Percentiles rank a stretch among this genome's conserved stretches.
Conservation (phyloP, 768 basidiomycete species). For the Russula emetica region DNA sequence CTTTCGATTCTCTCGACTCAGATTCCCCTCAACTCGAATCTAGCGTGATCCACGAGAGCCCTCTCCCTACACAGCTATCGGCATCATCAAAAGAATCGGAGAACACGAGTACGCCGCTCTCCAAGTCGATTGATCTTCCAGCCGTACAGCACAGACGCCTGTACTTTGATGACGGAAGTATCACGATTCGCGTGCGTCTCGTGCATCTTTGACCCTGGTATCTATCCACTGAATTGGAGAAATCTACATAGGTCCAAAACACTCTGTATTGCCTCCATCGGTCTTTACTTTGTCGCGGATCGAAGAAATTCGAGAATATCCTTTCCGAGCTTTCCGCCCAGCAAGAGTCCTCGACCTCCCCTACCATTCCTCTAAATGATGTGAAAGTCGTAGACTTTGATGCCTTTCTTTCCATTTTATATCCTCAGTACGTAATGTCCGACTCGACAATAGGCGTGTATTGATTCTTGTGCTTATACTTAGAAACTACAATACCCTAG, state of each 20-base stretch:
- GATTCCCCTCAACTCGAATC: background rate
- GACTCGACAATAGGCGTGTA: background rate
- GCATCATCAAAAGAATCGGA: background rate
- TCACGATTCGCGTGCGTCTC: constrained; percentile 14
- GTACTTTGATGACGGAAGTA: constrained; percentile 22
- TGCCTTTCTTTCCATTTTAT: constrained; percentile 23
- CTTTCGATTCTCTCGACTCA: constrained; percentile 5
- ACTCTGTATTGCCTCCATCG: constrained; percentile 21
- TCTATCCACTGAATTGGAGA: background rate
- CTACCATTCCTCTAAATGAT: constrained; percentile 3
- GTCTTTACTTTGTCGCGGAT: constrained; percentile 22
- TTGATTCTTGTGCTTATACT: background rate
- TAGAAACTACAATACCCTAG: constrained; percentile 17
- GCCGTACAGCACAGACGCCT: constrained; percentile 5
- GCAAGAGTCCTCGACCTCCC: background rate
- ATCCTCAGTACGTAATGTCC: constrained; percentile 17
- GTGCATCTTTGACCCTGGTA: background rate
- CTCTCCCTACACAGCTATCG: background rate
- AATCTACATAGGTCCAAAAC: constrained; percentile 4
- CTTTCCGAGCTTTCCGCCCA: background rate
- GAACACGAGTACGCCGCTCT: background rate
- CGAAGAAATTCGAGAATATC: constrained; percentile 6
- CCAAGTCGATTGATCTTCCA: background rate
- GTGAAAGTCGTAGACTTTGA: constrained; percentile 20
- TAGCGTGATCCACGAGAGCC: background rate